Conservation (phyloP, 371 early-diverging fungal genomes). For the Actinomortierella ambigua region DNA sequence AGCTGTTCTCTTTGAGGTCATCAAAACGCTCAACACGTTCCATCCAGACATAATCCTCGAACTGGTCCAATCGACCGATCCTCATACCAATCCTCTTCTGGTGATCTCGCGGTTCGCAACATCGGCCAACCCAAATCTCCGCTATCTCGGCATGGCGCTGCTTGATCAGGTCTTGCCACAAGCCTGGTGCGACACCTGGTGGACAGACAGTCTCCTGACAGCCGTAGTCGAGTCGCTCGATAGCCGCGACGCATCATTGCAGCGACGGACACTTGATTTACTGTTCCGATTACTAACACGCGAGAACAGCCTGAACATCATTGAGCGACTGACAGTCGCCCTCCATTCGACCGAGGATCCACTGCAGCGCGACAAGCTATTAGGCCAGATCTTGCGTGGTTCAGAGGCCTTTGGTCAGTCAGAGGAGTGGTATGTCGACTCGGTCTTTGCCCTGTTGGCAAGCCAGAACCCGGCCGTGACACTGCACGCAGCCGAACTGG, state of each 20-base stretch:
- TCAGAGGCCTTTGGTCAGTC: constrained; percentile 35
- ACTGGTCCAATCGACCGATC: constrained; percentile 29
- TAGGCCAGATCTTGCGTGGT: constrained; percentile 37
- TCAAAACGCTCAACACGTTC: constrained; percentile 36
- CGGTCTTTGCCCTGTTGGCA: constrained; percentile 26
- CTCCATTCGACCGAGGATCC: too few relatives aligned
- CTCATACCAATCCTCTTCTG: constrained; percentile 27
- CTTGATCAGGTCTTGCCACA: constrained; percentile 37
- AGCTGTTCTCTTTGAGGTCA: constrained; percentile 37
- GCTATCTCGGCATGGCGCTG: constrained; percentile 41
- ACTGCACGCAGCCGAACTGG: constrained; percentile 20
- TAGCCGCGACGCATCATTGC: constrained; percentile 25
- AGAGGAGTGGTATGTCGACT: constrained; percentile 30
- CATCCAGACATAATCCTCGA: constrained; percentile 35
- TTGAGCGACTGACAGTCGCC: constrained; percentile 33
- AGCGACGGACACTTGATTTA: constrained; percentile 26
- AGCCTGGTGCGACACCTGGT: constrained; percentile 46
- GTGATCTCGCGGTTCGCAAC: constrained; percentile 32
- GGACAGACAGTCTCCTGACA: constrained; percentile 31
- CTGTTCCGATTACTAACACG: constrained; percentile 37
- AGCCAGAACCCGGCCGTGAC: constrained; percentile 17
- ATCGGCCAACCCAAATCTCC: constrained; percentile 39
- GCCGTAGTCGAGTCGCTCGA: constrained; percentile 36
- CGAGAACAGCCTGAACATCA: constrained; percentile 39
- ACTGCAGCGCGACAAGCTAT: constrained; percentile 26